Conservation (phyloP, 2,329 filamentous ascomycete species). For the Tolypocladium capitatum region DNA sequence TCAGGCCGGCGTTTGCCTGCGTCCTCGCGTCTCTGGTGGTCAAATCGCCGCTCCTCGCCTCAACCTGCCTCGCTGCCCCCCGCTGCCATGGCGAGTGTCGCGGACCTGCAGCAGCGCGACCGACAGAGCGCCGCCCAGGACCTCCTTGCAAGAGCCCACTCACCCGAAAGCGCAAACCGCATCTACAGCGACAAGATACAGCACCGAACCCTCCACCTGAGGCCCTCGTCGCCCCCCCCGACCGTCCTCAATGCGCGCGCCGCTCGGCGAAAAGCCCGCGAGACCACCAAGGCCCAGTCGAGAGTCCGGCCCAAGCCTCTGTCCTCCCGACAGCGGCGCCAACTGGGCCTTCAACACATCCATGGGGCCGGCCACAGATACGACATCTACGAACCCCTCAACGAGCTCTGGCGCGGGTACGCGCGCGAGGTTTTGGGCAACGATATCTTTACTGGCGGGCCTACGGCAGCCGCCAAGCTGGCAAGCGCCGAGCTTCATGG, state of each 20-base stretch:
- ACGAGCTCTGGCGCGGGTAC: slow-evolving; percentile 73
- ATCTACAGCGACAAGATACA: slow-evolving; percentile 77
- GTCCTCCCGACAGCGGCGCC: slow-evolving; percentile 65
- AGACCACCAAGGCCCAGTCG: slow-evolving; percentile 30
- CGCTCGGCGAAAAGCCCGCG: slow-evolving; percentile 36
- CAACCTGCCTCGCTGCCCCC: neutral
- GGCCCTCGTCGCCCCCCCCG: slow-evolving; percentile 56
- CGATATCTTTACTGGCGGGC: slow-evolving; percentile 41
- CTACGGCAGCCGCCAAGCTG: slow-evolving; percentile 56
- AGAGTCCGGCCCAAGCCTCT: slow-evolving; percentile 52
- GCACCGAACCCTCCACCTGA: slow-evolving; percentile 67
- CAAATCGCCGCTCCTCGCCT: neutral
- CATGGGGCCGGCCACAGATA: slow-evolving; percentile 51
- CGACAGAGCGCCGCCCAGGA: slow-evolving; percentile 36
- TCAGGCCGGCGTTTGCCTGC: neutral
- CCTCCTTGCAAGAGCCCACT: slow-evolving; percentile 68
- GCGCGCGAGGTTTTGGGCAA: slow-evolving; percentile 66
- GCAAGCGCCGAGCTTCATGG: slow-evolving; percentile 85
- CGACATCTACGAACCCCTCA: slow-evolving; percentile 61
- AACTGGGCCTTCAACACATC: slow-evolving; percentile 60
- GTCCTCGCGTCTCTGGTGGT: neutral
- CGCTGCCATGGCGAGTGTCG: slow-evolving; percentile 18
- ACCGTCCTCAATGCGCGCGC: slow-evolving; percentile 41
- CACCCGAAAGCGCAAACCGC: slow-evolving; percentile 52
- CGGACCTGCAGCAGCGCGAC: neutral